These are phyloP conservation scores for Lepidium didymum DNA, from an alignment of 345 rosid species.

Conservation along the genomic window DNA sequence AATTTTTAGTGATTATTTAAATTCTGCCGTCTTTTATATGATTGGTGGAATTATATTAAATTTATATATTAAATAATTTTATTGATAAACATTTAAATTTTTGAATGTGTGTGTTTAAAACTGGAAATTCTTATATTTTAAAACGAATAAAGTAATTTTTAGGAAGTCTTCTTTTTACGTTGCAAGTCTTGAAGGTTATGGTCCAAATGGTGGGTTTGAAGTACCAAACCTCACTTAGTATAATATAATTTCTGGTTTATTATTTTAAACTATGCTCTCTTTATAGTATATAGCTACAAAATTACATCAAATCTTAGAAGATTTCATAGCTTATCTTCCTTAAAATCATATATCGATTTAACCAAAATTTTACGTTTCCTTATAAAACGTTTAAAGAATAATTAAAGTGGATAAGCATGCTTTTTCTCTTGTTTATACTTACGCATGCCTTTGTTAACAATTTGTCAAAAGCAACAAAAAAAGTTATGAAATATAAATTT, in stretches of 20 bases:
- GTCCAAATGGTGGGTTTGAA: neutral
- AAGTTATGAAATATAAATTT: neutral
- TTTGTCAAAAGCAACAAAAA: neutral
- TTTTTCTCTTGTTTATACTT: neutral
- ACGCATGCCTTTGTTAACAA: conserved; percentile 8
- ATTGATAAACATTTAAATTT: too few species aligned
- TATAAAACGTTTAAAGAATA: neutral
- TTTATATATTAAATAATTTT: too few species aligned
- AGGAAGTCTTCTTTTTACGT: neutral
- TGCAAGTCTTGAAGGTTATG: neutral
- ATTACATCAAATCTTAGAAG: neutral
- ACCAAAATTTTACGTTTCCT: neutral
- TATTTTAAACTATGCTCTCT: neutral
- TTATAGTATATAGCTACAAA: neutral
- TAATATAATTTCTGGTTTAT: neutral
- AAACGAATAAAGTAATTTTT: too few species aligned
- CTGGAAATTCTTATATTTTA: too few species aligned
- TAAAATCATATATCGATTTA: neutral
- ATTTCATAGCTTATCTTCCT: neutral
- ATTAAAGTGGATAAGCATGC: conserved; percentile 3
- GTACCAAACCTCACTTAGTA: neutral
- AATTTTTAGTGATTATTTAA: too few species aligned
- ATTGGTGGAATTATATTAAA: too few species aligned
- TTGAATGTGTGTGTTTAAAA: too few species aligned
- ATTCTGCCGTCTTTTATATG: too few species aligned